Evolutionary conservation across 2,329 filamentous ascomycete species (phyloP).

Genomic region (Polychaeton citri): DNA sequence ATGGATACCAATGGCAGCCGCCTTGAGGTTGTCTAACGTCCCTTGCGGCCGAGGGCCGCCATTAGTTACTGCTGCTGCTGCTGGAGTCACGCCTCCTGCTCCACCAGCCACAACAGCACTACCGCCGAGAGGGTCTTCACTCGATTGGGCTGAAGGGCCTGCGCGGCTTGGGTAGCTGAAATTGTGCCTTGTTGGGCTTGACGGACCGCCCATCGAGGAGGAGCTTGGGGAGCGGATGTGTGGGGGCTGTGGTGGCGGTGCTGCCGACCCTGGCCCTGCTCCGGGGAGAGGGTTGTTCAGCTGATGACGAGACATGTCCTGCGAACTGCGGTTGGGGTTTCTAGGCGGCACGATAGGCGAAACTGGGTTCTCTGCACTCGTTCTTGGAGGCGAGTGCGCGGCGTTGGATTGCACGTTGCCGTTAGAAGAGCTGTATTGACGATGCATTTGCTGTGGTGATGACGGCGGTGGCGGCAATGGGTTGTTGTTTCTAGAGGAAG

Average conservation of each 20-base stretch:
- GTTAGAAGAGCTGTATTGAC: background rate
- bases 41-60: background rate
- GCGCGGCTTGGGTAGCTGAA: background rate
- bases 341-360: conserved; percentile 1
- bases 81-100: too few species aligned
- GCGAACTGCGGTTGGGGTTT: conserved; percentile 1
- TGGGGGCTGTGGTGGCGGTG: background rate
- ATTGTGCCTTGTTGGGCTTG: background rate
- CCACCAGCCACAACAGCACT: too few species aligned
- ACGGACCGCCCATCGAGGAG: background rate
- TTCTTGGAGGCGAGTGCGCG: background rate
- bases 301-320: background rate
- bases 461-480: background rate
- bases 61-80: background rate
- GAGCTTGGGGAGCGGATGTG: background rate
- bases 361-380: background rate
- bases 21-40: conserved; percentile 12
- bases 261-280: background rate
- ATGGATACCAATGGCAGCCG: conserved; percentile 18
- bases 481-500: too few species aligned
- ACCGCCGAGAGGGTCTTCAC: background rate
- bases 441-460: background rate
- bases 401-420: background rate
- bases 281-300: conserved; percentile 1
- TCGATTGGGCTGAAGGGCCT: background rate